These are phyloP conservation scores for Ustilago loliicola DNA, from an alignment of 1,284 basidiomycete species.

Conservation along the genomic window DNA sequence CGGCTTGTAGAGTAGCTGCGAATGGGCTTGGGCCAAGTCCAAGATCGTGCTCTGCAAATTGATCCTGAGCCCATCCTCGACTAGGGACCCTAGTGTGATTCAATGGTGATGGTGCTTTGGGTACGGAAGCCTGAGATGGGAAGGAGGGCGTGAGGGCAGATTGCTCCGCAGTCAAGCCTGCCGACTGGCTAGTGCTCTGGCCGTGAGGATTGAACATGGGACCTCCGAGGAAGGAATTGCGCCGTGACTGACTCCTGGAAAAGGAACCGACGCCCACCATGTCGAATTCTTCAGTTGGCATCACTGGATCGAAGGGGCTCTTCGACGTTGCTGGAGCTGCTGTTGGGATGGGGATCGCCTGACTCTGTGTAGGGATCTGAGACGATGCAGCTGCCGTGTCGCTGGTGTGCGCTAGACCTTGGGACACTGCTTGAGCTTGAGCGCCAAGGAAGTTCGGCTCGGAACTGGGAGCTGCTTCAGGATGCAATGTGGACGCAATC, in stretches of 20 bases:
- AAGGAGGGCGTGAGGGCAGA: background rate
- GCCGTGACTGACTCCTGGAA: slow-evolving; percentile 48
- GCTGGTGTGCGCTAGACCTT: background rate
- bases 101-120: slow-evolving; percentile 1
- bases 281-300: background rate
- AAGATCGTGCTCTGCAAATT: slow-evolving; percentile 38
- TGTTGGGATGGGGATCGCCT: slow-evolving; percentile 10
- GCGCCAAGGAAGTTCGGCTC: slow-evolving; percentile 2
- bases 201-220: slow-evolving; percentile 28
- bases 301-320: background rate
- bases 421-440: too few relatives aligned
- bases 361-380: background rate
- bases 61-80: slow-evolving; percentile 32
- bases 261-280: slow-evolving; percentile 62
- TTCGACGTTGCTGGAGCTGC: too few relatives aligned
- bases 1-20: slow-evolving; percentile 41
- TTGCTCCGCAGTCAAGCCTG: background rate
- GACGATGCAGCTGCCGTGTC: background rate
- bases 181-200: background rate
- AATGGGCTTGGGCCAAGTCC: slow-evolving; percentile 50
- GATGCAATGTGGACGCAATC: background rate
- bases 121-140: background rate
- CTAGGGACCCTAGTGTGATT: background rate
- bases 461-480: background rate
- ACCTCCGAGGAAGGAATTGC: slow-evolving; percentile 52